These are phyloP conservation scores for Kazachstania sp. DNA, from an alignment of 1,139 yeast species.

Conservation along the genomic window DNA sequence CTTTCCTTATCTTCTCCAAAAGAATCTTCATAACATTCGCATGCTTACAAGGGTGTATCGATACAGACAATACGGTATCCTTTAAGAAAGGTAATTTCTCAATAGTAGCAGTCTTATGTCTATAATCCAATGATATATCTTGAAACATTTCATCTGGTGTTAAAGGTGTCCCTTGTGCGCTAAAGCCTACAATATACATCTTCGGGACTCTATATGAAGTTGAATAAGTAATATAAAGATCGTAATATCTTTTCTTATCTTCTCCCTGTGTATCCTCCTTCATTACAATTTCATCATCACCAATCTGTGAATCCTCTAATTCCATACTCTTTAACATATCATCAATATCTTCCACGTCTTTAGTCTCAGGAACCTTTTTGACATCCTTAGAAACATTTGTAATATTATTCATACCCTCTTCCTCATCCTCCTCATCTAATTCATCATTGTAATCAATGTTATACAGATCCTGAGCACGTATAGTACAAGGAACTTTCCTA, in stretches of 20 bases:
- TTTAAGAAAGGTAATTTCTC: slow-evolving; percentile 82
- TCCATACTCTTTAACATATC: slow-evolving; percentile 35
- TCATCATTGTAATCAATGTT: slow-evolving; percentile 34
- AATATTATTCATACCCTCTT: slow-evolving; percentile 14
- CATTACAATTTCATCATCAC: slow-evolving; percentile 38
- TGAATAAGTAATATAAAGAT: slow-evolving; percentile 82
- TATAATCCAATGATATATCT: slow-evolving; percentile 83
- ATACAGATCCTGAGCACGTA: slow-evolving; percentile 57
- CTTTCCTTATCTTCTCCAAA: slow-evolving; percentile 55
- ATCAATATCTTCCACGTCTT: slow-evolving; percentile 34
- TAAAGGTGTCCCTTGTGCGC: slow-evolving; percentile 73
- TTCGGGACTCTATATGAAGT: slow-evolving; percentile 96
- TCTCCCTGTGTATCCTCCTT: slow-evolving; percentile 34
- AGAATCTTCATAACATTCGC: slow-evolving; percentile 88
- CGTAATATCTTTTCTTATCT: slow-evolving; percentile 58
- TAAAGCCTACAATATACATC: slow-evolving; percentile 83
- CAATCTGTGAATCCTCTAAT: slow-evolving; percentile 30
- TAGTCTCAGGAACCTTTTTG: background rate
- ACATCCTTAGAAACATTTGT: background rate
- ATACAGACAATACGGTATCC: slow-evolving; percentile 64
- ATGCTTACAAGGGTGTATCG: slow-evolving; percentile 95
- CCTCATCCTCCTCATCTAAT: slow-evolving; percentile 24
- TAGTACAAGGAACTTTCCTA: slow-evolving; percentile 77
- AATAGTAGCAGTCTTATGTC: slow-evolving; percentile 93
- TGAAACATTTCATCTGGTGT: slow-evolving; percentile 89